Evolutionary conservation across 805 yeast genomes (phyloP).

Genomic region (Candida verbasci): DNA sequence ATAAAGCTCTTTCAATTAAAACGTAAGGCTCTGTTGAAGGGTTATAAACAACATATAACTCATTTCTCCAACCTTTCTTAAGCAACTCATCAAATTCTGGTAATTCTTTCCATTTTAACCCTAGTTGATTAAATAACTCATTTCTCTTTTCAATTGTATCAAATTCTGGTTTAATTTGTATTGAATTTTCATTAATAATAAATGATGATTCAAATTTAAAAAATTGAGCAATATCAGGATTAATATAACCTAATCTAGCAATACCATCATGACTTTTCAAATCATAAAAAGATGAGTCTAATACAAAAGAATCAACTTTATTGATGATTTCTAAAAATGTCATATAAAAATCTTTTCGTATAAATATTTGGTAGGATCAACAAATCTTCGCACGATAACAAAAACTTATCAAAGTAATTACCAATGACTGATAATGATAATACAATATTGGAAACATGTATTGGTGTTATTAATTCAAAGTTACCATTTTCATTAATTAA

Average conservation of each 20-base stretch:
- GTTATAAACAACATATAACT: conserved; percentile 68
- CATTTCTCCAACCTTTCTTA: conserved; percentile 78
- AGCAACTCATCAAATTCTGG: conserved; percentile 25
- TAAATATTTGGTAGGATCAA: too few relatives aligned
- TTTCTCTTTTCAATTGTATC: conserved; percentile 40
- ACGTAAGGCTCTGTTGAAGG: conserved; percentile 56
- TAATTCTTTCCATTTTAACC: conserved; percentile 30
- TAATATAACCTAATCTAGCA: conserved; percentile 25
- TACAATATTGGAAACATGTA: neutral
- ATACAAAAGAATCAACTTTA: conserved; percentile 28
- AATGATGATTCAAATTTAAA: conserved; percentile 14
- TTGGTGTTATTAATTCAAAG: conserved; percentile 3
- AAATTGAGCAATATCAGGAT: conserved; percentile 18
- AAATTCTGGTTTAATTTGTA: conserved; percentile 21
- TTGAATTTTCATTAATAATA: conserved; percentile 18
- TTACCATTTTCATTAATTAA: conserved; percentile 3
- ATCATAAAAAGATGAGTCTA: conserved; percentile 14
- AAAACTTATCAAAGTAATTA: neutral
- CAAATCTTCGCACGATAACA: neutral
- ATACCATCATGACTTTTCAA: conserved; percentile 27
- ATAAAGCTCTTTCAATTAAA: conserved; percentile 72
- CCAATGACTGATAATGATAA: conserved; percentile 1
- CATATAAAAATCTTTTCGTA: too few relatives aligned
- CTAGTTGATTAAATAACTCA: conserved; percentile 39
- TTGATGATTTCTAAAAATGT: conserved; percentile 15